Conservation (phyloP, 164 flowering plant genomes). For the Vitis amurensis region DNA sequence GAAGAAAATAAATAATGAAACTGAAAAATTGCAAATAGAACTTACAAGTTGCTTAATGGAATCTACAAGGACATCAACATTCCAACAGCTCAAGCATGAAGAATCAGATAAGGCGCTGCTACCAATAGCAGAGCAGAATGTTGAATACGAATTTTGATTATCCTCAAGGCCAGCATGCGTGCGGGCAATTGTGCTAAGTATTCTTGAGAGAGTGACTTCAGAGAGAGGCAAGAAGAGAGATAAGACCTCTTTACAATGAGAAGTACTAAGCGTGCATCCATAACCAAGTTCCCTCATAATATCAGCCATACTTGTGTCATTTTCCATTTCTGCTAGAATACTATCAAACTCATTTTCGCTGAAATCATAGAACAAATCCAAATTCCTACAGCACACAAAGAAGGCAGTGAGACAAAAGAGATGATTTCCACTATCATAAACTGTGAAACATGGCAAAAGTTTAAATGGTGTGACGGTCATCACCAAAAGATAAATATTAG, state of each 20-base stretch:
- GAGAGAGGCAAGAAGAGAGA: constrained; percentile 73
- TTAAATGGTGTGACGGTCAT: not conserved
- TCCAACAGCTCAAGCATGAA: constrained; percentile 70
- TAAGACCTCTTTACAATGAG: constrained; percentile 78
- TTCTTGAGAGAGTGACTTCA: constrained; percentile 64
- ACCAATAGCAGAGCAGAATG: constrained; percentile 68
- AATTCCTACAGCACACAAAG: constrained; percentile 41
- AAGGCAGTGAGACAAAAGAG: constrained; percentile 1
- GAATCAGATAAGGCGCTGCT: constrained; percentile 41
- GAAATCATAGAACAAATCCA: constrained; percentile 53
- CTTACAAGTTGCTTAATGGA: constrained; percentile 88
- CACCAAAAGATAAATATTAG: not conserved
- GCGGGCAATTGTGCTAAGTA: constrained; percentile 64
- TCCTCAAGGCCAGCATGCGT: constrained; percentile 75
- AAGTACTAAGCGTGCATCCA: constrained; percentile 72
- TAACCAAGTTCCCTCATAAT: constrained; percentile 84
- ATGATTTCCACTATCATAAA: not conserved
- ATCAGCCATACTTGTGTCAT: constrained; percentile 78
- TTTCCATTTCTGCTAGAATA: constrained; percentile 84
- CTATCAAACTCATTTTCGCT: constrained; percentile 69
- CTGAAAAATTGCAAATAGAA: constrained; percentile 4
- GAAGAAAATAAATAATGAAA: not conserved
- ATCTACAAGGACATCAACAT: constrained; percentile 69
- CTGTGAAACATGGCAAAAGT: not conserved
- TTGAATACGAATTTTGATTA: constrained; percentile 47